Conservation (phyloP, 441 rosid genomes). For the Populus hybrid region DNA sequence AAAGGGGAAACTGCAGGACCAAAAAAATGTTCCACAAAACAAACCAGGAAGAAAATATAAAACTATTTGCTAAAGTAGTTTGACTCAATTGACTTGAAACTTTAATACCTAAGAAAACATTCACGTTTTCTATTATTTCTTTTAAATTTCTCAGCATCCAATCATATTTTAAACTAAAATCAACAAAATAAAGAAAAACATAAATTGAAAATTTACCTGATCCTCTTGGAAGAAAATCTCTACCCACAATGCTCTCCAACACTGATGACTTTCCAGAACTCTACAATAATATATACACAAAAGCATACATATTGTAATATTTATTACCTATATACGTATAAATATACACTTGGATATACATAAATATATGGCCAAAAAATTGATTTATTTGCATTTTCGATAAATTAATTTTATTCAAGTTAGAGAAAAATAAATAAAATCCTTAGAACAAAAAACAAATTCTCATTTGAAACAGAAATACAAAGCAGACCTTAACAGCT, state of each 20-base stretch:
- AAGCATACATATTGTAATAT: background rate
- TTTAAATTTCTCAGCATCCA: slow-evolving; percentile 11
- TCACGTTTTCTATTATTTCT: background rate
- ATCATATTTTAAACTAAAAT: slow-evolving; percentile 7
- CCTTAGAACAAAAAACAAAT: background rate
- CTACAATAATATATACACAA: slow-evolving; percentile 28
- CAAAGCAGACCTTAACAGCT: background rate
- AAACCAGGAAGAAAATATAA: background rate
- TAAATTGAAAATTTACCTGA: slow-evolving; percentile 44
- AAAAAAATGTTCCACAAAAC: background rate
- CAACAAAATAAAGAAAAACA: background rate
- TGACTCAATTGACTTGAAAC: slow-evolving; percentile 1
- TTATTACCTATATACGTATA: background rate
- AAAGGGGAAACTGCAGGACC: background rate
- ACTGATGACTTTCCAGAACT: slow-evolving; percentile 92
- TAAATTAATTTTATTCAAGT: background rate
- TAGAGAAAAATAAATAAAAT: no score
- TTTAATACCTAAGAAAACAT: background rate
- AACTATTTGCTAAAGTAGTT: background rate
- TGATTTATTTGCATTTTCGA: background rate
- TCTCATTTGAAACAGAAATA: background rate
- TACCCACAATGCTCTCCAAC: slow-evolving; percentile 82
- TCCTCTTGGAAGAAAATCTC: slow-evolving; percentile 91
- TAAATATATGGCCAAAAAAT: background rate
- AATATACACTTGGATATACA: background rate